A percentile compares a stretch with the other conserved stretches of the same genome.
Evolutionary conservation across 73 alveolate genomes (phyloP).

Genomic region (Symbiodinium pilosum): DNA sequence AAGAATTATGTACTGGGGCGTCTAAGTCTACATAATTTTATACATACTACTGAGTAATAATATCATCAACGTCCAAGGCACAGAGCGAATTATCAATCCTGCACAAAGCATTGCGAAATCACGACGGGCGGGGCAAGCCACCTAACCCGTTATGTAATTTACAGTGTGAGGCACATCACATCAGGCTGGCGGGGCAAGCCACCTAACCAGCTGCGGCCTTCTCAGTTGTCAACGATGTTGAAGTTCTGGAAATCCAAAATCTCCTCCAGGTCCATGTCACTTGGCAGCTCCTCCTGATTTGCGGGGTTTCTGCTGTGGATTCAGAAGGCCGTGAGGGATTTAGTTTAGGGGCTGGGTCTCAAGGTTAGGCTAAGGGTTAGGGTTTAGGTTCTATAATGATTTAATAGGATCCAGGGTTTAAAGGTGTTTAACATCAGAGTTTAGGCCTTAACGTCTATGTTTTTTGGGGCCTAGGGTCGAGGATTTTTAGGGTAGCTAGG

Average conservation of each 20-base stretch:
- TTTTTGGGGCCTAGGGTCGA: no score
- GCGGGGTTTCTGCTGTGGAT: not conserved
- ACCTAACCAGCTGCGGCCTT: not conserved
- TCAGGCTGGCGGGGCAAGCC: not conserved
- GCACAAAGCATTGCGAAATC: no score
- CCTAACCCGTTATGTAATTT: not conserved
- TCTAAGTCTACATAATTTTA: not conserved
- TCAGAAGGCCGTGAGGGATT: not conserved
- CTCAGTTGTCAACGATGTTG: not conserved
- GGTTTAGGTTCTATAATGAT: no score
- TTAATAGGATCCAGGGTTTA: no score
- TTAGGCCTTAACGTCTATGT: no score
- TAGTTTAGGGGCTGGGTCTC: not conserved
- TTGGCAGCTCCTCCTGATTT: not conserved
- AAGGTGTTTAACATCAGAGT: no score
- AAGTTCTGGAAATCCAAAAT: not conserved
- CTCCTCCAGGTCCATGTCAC: not conserved
- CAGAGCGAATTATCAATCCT: not conserved
- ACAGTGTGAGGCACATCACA: not conserved
- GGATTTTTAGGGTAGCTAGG: no score
- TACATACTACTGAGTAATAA: not conserved
- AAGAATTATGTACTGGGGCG: no score
- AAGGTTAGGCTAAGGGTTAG: not conserved
- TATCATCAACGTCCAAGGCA: not conserved
- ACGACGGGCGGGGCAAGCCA: not conserved